Evolutionary conservation across 2,329 filamentous ascomycete genomes (phyloP).

Genomic region (Paracorniculantispora psalliotae): DNA sequence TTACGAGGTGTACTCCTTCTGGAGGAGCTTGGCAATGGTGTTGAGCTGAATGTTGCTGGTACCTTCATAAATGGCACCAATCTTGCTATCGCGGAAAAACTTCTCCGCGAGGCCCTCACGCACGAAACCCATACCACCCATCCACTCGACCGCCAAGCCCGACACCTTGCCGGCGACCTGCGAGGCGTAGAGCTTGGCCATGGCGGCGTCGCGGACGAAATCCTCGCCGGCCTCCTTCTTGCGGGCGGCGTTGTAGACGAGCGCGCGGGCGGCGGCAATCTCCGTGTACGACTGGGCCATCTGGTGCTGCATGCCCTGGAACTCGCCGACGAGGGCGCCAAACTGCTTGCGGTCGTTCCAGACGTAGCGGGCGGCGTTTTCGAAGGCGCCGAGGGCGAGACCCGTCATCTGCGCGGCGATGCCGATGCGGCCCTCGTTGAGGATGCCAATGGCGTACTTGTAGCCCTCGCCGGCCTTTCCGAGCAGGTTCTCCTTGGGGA

Average conservation of each 20-base stretch:
- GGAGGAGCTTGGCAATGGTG: constrained; percentile 58
- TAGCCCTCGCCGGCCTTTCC: constrained; percentile 89
- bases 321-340: constrained; percentile 85
- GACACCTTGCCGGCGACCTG: constrained; percentile 88
- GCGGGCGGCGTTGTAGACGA: constrained; percentile 92
- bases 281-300: constrained; percentile 94
- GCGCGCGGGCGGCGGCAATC: constrained; percentile 81
- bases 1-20: constrained; percentile 54
- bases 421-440: constrained; percentile 96
- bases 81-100: constrained; percentile 97
- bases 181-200: constrained; percentile 94
- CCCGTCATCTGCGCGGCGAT: constrained; percentile 99
- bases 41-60: constrained; percentile 68
- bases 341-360: constrained; percentile 99
- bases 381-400: constrained; percentile 86
- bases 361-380: constrained; percentile 87
- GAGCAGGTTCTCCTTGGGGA: constrained; percentile 82
- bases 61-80: constrained; percentile 95
- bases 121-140: constrained; percentile 99
- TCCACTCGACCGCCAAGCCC: constrained; percentile 91
- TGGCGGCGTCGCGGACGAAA: constrained; percentile 92
- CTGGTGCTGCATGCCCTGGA: constrained; percentile 99
- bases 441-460: constrained; percentile 90
- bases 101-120: constrained; percentile 95
- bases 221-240: constrained; percentile 98